Conservation (phyloP, 1,284 basidiomycete species). For the Apiotrichum laibachii region DNA sequence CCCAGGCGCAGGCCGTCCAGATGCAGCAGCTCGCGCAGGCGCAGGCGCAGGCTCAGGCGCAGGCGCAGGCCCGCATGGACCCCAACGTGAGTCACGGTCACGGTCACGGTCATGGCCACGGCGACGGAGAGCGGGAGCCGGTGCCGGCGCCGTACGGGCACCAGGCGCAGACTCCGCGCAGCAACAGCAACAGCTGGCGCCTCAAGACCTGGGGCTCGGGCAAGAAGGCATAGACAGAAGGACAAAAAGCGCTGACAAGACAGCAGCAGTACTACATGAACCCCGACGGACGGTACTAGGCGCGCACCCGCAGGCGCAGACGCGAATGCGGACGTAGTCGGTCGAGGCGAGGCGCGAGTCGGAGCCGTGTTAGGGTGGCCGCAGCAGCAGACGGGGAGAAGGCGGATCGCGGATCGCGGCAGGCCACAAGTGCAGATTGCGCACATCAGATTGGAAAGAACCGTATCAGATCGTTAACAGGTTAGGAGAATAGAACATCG, state of each 20-base stretch:
- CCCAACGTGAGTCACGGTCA: conserved; percentile 25
- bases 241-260: conserved; percentile 9
- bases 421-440: too few relatives aligned
- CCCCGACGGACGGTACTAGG: conserved; percentile 27
- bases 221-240: background rate
- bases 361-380: too few relatives aligned
- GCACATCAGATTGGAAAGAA: too few relatives aligned
- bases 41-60: conserved; percentile 30
- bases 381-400: background rate
- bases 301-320: background rate
- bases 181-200: background rate
- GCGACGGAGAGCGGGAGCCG: too few relatives aligned
- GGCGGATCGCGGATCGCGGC: too few relatives aligned
- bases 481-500: background rate
- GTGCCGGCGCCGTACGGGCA: too few relatives aligned
- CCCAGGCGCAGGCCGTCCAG: conserved; percentile 46
- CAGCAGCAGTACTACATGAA: conserved; percentile 38
- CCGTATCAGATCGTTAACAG: too few relatives aligned
- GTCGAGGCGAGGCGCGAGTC: too few relatives aligned
- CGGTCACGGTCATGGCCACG: too few relatives aligned
- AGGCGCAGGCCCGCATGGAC: conserved; percentile 33
- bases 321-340: background rate
- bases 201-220: background rate
- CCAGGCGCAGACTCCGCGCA: too few relatives aligned
- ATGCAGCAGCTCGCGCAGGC: conserved; percentile 28